phyloP scores from a whole-genome alignment of 345 rosid genomes.

The Nephelium lappaceum region DNA sequence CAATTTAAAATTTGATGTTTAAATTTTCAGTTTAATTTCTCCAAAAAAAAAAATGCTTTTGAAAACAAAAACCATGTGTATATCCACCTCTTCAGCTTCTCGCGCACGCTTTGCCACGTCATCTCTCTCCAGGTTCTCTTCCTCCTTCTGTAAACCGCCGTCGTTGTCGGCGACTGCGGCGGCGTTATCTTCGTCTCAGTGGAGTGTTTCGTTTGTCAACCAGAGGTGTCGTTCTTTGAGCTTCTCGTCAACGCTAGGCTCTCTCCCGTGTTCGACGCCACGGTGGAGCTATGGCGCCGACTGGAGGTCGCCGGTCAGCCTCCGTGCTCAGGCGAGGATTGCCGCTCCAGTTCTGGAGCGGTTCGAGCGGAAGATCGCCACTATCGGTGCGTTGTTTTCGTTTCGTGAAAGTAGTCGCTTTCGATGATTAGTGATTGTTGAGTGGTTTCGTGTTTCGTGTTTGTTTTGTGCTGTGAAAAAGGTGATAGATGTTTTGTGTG shows the following conservation, averaged over 20 bases:
- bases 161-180: slow-evolving; percentile 8
- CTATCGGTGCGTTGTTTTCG: too few species aligned
- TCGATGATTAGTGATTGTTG: too few species aligned
- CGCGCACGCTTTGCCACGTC: slow-evolving; percentile 42
- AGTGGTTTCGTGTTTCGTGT: too few species aligned
- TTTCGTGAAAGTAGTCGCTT: too few species aligned
- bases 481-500: too few species aligned
- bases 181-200: slow-evolving; percentile 19
- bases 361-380: too few species aligned
- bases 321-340: slow-evolving; percentile 49
- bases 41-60: too few species aligned
- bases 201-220: slow-evolving; percentile 27
- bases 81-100: slow-evolving; percentile 25
- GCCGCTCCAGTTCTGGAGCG: slow-evolving; percentile 27
- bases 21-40: neutral
- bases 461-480: too few species aligned
- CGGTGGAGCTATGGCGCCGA: slow-evolving; percentile 45
- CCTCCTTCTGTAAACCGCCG: slow-evolving; percentile 26
- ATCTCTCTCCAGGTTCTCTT: slow-evolving; percentile 36
- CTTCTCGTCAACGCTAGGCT: slow-evolving; percentile 42
- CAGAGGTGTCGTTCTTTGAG: slow-evolving; percentile 38
- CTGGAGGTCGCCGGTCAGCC: slow-evolving; percentile 45
- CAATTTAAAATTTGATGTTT: neutral
- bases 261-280: slow-evolving; percentile 36
- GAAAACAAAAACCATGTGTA: neutral